Conservation (phyloP, 257 asterid genomes). For the Osmanthus fragrans region DNA sequence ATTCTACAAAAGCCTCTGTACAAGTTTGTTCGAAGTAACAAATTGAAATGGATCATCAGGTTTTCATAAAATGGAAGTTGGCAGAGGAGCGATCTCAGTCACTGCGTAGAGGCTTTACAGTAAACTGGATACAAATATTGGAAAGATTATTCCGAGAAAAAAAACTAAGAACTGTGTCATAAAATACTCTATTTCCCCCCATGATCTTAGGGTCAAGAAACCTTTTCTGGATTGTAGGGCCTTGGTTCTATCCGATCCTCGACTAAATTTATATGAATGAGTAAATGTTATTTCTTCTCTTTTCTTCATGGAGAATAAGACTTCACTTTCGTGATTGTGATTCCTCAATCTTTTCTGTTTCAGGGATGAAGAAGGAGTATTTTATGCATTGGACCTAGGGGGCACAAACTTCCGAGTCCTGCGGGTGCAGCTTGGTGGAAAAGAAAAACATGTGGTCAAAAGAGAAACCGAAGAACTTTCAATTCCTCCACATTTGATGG, state of each 20-base stretch:
- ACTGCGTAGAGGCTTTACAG: neutral
- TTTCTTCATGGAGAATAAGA: conserved; percentile 7
- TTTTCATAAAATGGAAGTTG: neutral
- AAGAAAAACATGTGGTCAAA: conserved; percentile 44
- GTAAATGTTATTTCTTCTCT: neutral
- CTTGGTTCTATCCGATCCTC: neutral
- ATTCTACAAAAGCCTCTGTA: neutral
- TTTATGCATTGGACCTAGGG: conserved; percentile 92
- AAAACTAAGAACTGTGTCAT: neutral
- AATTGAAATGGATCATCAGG: neutral
- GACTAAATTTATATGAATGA: neutral
- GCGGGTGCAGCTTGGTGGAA: conserved; percentile 78
- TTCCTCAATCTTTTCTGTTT: conserved; percentile 21
- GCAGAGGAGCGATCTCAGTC: neutral
- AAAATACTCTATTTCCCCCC: neutral
- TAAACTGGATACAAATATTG: neutral
- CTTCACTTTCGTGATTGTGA: conserved; percentile 7
- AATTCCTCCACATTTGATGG: conserved; percentile 89
- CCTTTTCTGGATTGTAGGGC: neutral
- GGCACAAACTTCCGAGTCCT: conserved; percentile 93
- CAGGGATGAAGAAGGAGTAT: conserved; percentile 79
- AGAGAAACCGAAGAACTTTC: conserved; percentile 68
- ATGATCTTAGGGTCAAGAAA: neutral
- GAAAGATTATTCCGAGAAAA: neutral
- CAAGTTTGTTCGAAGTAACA: neutral